phyloP scores from a whole-genome alignment of 2,329 filamentous ascomycete species.

The Ceratocystis smalleyi region DNA sequence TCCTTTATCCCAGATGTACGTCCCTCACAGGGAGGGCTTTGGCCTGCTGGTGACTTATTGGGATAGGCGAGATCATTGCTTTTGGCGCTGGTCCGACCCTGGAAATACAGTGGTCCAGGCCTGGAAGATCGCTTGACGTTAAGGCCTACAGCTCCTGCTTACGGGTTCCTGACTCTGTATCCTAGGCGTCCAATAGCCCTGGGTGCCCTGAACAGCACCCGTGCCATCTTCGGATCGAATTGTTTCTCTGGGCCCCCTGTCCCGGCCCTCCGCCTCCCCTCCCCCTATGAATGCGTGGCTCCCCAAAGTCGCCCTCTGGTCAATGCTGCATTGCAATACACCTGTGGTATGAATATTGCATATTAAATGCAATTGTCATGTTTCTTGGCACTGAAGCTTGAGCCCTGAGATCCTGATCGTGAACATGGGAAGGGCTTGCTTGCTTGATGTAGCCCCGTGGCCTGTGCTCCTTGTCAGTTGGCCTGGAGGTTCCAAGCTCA shows the following conservation, averaged over 20 bases:
- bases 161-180: not conserved
- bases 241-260: not conserved
- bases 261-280: not conserved
- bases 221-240: not conserved
- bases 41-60: not conserved
- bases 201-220: not conserved
- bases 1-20: not conserved
- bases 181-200: not conserved
- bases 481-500: not conserved
- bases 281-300: not conserved
- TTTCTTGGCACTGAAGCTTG: constrained; percentile 1
- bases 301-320: not conserved
- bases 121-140: not conserved
- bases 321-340: not conserved
- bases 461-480: not conserved
- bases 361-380: not conserved
- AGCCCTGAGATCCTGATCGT: not conserved
- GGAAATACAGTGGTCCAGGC: not conserved
- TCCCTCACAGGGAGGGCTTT: not conserved
- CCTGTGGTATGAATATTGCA: too few species aligned
- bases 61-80: not conserved
- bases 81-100: not conserved
- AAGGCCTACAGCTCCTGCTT: not conserved
- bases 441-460: too few species aligned
- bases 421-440: too few species aligned